Percentiles rank a stretch among this genome's conserved stretches.
phyloP scores from a whole-genome alignment of 2,329 filamentous ascomycete species.

The Colletotrichum viniferum region DNA sequence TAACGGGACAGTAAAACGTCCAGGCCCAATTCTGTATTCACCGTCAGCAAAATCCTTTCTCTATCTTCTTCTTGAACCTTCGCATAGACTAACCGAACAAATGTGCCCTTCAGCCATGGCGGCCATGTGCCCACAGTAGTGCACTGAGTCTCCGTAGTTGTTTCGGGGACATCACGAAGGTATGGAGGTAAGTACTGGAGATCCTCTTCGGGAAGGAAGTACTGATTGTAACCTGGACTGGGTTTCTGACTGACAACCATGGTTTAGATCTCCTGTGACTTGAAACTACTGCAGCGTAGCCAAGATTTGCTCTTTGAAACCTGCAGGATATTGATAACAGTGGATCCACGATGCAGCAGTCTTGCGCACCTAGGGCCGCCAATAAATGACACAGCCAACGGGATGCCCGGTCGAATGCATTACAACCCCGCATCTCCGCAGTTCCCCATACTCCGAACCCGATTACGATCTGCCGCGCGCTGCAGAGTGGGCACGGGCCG shows the following conservation, averaged over 20 bases:
- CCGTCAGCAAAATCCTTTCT: background rate
- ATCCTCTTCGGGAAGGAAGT: constrained; percentile 16
- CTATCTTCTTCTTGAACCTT: background rate
- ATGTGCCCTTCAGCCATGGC: constrained; percentile 18
- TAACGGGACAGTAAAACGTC: constrained; percentile 13
- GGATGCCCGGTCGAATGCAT: background rate
- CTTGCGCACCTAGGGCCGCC: background rate
- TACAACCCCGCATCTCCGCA: background rate
- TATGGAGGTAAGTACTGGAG: constrained; percentile 19
- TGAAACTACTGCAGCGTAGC: background rate
- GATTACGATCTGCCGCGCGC: background rate
- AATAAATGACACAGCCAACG: background rate
- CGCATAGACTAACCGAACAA: constrained; percentile 1
- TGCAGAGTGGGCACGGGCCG: background rate
- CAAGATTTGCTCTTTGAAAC: background rate
- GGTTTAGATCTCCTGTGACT: background rate
- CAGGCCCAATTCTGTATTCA: constrained; percentile 8
- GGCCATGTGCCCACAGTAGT: constrained; percentile 12
- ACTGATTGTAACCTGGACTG: constrained; percentile 12
- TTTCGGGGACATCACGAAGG: constrained; percentile 21
- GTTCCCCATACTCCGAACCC: background rate
- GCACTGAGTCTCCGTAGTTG: constrained; percentile 8
- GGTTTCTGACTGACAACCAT: background rate
- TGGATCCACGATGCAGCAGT: background rate
- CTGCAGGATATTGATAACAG: background rate